phyloP scores from a whole-genome alignment of 176 grass and related monocot species.

The Olyra latifolia region DNA sequence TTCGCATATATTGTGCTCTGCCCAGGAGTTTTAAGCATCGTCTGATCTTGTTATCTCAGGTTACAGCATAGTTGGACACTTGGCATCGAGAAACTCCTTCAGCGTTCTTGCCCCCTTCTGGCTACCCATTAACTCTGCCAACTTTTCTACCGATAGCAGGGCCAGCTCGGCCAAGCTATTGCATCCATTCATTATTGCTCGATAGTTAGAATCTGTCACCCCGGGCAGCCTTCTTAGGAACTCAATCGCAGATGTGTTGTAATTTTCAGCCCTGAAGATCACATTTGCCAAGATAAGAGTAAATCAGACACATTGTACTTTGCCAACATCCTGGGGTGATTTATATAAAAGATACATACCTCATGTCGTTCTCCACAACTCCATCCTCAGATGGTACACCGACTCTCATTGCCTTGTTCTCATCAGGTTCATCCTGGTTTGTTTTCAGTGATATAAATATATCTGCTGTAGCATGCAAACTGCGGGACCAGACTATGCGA shows the following conservation, averaged over 20 bases:
- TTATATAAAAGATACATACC: slow-evolving; percentile 38
- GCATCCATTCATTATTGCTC: slow-evolving; percentile 83
- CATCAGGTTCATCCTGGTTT: slow-evolving; percentile 98
- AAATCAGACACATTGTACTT: neutral
- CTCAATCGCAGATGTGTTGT: slow-evolving; percentile 92
- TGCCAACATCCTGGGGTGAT: neutral
- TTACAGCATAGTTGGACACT: slow-evolving; percentile 83
- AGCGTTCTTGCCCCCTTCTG: slow-evolving; percentile 80
- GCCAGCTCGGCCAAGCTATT: slow-evolving; percentile 79
- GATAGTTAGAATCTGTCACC: slow-evolving; percentile 87
- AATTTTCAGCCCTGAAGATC: slow-evolving; percentile 76
- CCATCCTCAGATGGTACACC: slow-evolving; percentile 92
- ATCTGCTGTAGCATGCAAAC: slow-evolving; percentile 80
- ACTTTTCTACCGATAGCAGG: slow-evolving; percentile 68
- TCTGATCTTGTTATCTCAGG: too few relatives aligned
- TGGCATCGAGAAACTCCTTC: slow-evolving; percentile 93
- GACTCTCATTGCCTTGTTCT: slow-evolving; percentile 82
- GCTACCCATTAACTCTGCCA: slow-evolving; percentile 73
- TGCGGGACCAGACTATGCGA: slow-evolving; percentile 91
- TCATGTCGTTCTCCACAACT: slow-evolving; percentile 71
- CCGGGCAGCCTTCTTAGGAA: slow-evolving; percentile 90
- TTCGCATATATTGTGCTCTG: too few relatives aligned
- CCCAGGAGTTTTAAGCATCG: too few relatives aligned
- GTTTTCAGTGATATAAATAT: slow-evolving; percentile 89
- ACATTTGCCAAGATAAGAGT: neutral